Base-by-base conservation (phyloP, 768 basidiomycete genomes). In the Tylopilus subfusipes region DNA sequence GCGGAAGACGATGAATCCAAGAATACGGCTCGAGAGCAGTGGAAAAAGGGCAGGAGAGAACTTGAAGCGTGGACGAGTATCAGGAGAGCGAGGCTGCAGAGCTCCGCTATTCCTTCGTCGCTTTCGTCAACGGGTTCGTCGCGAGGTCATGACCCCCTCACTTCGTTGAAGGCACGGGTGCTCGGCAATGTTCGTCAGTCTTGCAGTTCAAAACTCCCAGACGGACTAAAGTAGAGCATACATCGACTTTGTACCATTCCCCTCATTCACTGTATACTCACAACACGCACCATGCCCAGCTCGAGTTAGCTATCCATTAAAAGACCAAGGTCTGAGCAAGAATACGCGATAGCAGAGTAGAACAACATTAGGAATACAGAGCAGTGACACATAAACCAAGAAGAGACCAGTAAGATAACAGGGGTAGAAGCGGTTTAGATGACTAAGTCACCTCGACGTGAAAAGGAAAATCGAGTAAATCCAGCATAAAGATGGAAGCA, bases 341-440 rank as follows among this genome's bases (percentile, higher is more conserved):
- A 66, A 68, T 69, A 66, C 60, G 69, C 76, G 80, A 83, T 77
- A 83, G 80, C 82, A 74, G 70, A 71, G 57, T 73, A 76, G 67
- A 81, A 83, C 79, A 82, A 82, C 81, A 81, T 71, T 78, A 80
- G 57, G 68, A 78, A 75, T 80, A 80, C 79, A 79, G 74, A 79
- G 71, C 72, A 67, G 51, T 62, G 65, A 63, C 69, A 69, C 64
- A 72, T 75, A 79, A 73, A 70, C 72, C 68, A 73, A 69, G 72
- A 73, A 73, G 63, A 61, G 62, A 64, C n/a, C 66, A 69, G 68
- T 72, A 69, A 69, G 64, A 73, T 70, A 69, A 73, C 69, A 69
- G 59, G 60, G 59, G 62, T 29, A 33, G 40, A 56, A 62, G 50
- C 53, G n/a, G n/a, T 64, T 62, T 61, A 59, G 67, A 62, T 62